Evolutionary conservation across 2,329 filamentous ascomycete species (phyloP).

Genomic region (Coleophoma crateriformis): DNA sequence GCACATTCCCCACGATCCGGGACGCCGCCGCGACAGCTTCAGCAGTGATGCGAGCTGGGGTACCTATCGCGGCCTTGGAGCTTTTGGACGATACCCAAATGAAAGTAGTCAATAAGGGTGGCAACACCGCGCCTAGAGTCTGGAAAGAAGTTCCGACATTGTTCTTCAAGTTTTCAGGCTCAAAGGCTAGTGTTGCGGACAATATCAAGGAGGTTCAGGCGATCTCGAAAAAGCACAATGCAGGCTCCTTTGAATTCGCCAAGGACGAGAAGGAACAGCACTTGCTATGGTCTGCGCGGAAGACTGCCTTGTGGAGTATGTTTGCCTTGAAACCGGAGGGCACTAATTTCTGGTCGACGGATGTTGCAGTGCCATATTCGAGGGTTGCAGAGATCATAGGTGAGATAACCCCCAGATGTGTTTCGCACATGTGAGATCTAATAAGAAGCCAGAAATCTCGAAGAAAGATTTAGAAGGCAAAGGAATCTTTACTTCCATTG

Average conservation of each 20-base stretch:
- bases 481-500: slow-evolving; percentile 75
- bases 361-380: slow-evolving; percentile 76
- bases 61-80: slow-evolving; percentile 40
- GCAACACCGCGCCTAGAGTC: slow-evolving; percentile 57
- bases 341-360: slow-evolving; percentile 69
- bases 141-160: slow-evolving; percentile 73
- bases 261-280: slow-evolving; percentile 62
- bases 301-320: slow-evolving; percentile 77
- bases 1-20: slow-evolving; percentile 69
- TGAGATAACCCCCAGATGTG: neutral
- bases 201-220: slow-evolving; percentile 63
- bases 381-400: slow-evolving; percentile 65
- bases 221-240: slow-evolving; percentile 59
- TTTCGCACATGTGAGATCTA: neutral
- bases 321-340: slow-evolving; percentile 59
- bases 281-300: slow-evolving; percentile 73
- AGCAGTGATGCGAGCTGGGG: slow-evolving; percentile 58
- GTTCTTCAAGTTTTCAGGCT: slow-evolving; percentile 83
- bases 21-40: slow-evolving; percentile 69
- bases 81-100: slow-evolving; percentile 85
- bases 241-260: slow-evolving; percentile 69
- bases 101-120: slow-evolving; percentile 69
- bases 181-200: slow-evolving; percentile 66
- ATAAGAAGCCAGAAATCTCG: slow-evolving; percentile 47
- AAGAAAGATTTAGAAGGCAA: slow-evolving; percentile 82